Conservation (phyloP, 208 protist genomes). For the Trypanosoma vivax region DNA sequence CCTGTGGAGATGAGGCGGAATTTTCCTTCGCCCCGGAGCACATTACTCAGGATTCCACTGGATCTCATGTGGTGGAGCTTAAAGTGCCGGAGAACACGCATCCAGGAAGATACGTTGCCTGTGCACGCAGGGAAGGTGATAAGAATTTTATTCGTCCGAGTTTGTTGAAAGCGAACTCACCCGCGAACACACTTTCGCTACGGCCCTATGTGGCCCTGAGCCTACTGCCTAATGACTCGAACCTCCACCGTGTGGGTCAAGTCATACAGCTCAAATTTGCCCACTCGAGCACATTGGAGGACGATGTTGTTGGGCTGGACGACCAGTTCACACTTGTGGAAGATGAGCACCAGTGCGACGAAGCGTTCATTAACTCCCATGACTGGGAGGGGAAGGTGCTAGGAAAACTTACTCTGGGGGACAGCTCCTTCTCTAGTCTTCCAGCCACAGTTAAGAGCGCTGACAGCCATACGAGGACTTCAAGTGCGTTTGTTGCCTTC, state of each 20-base stretch:
- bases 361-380: conserved; percentile 51
- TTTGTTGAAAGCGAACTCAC: not conserved
- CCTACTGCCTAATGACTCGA: conserved; percentile 37
- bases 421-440: conserved; percentile 61
- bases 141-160: conserved; percentile 12
- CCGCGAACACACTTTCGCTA: conserved; percentile 47
- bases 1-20: conserved; percentile 38
- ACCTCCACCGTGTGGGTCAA: conserved; percentile 57
- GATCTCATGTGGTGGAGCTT: conserved; percentile 57
- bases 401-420: conserved; percentile 39
- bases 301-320: conserved; percentile 48
- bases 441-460: conserved; percentile 39
- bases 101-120: too few species aligned
- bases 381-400: conserved; percentile 32
- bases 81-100: conserved; percentile 19
- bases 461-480: conserved; percentile 22
- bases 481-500: conserved; percentile 54
- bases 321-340: conserved; percentile 67
- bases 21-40: conserved; percentile 30
- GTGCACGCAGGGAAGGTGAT: too few species aligned
- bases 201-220: conserved; percentile 67
- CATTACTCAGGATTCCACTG: conserved; percentile 24
- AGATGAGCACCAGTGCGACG: conserved; percentile 54
- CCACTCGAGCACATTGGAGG: conserved; percentile 27
- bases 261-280: conserved; percentile 66